A percentile compares a stretch with the other conserved stretches of the same genome.
These are phyloP conservation scores for Pilasporangium apinafurcum DNA, from an alignment of 352 stramenopile species.

Conservation along the genomic window DNA sequence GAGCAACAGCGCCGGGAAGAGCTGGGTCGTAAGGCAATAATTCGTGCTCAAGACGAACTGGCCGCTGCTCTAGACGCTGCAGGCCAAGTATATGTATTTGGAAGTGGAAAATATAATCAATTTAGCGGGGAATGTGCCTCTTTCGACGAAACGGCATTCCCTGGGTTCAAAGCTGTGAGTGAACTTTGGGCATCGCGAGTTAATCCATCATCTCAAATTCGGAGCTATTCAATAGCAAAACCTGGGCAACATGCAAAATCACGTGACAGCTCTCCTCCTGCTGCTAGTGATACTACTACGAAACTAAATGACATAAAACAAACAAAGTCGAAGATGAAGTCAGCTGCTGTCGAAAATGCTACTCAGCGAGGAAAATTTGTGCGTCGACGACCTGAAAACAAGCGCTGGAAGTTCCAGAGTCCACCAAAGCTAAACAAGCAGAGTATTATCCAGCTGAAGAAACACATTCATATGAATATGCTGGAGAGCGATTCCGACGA, in stretches of 20 bases:
- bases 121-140: conserved; percentile 59
- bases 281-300: not conserved
- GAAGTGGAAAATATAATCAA: conserved; percentile 73
- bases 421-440: conserved; percentile 48
- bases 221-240: not conserved
- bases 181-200: conserved; percentile 57
- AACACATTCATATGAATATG: not conserved
- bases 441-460: conserved; percentile 19
- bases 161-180: conserved; percentile 55
- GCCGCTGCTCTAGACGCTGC: conserved; percentile 84
- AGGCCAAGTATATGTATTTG: conserved; percentile 92
- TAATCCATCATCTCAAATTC: conserved; percentile 7
- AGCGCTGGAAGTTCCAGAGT: conserved; percentile 57
- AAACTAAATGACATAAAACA: not conserved
- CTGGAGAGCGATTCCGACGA: not conserved
- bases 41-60: conserved; percentile 81
- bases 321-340: conserved; percentile 2
- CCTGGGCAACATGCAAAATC: not conserved
- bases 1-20: conserved; percentile 48
- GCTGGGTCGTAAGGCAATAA: conserved; percentile 38
- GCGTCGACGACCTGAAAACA: conserved; percentile 53
- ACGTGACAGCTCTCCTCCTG: no score
- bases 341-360: not conserved
- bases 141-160: conserved; percentile 49
- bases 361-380: no score